Evolutionary conservation across 306 rosid species (phyloP), one percentile per base, ranked within the genome.

Genomic region (Prunus mongolica): DNA sequence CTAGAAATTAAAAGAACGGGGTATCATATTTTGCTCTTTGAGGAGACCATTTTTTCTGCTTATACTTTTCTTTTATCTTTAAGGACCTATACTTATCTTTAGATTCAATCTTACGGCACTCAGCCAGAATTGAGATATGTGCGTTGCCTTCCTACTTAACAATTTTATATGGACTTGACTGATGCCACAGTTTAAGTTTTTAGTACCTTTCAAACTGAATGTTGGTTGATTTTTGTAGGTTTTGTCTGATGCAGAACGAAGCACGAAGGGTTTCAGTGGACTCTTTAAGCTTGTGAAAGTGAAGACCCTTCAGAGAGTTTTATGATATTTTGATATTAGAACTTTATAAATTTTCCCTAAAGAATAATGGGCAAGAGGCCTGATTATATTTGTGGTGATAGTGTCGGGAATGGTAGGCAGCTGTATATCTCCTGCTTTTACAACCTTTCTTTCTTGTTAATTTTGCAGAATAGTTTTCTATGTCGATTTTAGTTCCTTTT

Each of bases 181-280:
- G 54, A 49, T 15, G 69, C 41, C 24, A 55, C 54, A 3, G 19
- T 58, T 44, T 10, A 16, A 25, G 20, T 13, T 69, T 70, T 28
- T 32, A 47, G 19, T 41, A 60, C 70, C 41, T 38, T 41, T 25
- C 47, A 6, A 67, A 71, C 34, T 71, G 58, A 80, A 14, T 72
- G 24, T 41, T 72, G 67, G 66, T 46, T 83, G 74, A 81, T 70
- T 60, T 32, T 72, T 56, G n/a, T 27, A 68, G 63, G 67, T 50
- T 80, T 81, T 70, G 56, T 79, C 61, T 73, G 74, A 71, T 82
- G 88, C 92, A 85, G 95, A 74, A 78, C 63, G 68, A 77, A 58
- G 55, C 74, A 30, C 20, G 19, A 68, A 58, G 30, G 62, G 69
- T 50, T 75, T 70, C 74, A 49, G 67, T 75, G 57, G 82, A 66